Evolutionary conservation across 257 asterid species (phyloP), one percentile per base, ranked within the genome.

Genomic region (Capsicum baccatum): DNA sequence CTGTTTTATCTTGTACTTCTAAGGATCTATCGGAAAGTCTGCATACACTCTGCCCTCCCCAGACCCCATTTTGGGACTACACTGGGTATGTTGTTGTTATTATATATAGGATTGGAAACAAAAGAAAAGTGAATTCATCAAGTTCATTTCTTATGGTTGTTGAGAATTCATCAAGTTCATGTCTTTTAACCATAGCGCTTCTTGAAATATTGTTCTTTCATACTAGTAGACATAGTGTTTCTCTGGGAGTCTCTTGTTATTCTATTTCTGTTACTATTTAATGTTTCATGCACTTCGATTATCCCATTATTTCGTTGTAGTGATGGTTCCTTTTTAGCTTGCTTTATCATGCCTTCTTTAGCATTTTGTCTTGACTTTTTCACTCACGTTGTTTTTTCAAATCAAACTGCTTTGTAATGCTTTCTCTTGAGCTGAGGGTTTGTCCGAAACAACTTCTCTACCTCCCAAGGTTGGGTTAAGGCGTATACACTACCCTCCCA

Each of bases 141-240:
- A 48, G 44, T 48, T 73, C 44, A 19, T 21, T 71, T 71, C n/a
- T 64, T 3, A 11, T 47, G 59, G 9, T 9, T 47, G 59, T 10
- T 47, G 58, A 10, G 80, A 66, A 66, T n/a, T 17, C 15, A 70
- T 70, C 37, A 70, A 17, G 79, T 70, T 70, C 79, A 70, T 44
- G 79, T 17, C 8, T 58, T 39, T 56, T 54, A 63, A 8, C 50
- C 26, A 42, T 76, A 44, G 13, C 50, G 71, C 12, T 56, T 76
- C n/a, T 11, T 82, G 13, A 64, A 64, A 64, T 33, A 33, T 26
- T 2, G 71, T 62, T 21, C 39, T 62, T 62, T 62, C 39, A 26
- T 62, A 5, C 69, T 62, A 21, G 69, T 62, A 62, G 3, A 19
- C 8, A 0, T 62, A 62, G 69, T 21, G 0, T 10, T 62, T 19